These are phyloP conservation scores for Mycena rosella DNA, from an alignment of 768 basidiomycete species.

Conservation along the genomic window DNA sequence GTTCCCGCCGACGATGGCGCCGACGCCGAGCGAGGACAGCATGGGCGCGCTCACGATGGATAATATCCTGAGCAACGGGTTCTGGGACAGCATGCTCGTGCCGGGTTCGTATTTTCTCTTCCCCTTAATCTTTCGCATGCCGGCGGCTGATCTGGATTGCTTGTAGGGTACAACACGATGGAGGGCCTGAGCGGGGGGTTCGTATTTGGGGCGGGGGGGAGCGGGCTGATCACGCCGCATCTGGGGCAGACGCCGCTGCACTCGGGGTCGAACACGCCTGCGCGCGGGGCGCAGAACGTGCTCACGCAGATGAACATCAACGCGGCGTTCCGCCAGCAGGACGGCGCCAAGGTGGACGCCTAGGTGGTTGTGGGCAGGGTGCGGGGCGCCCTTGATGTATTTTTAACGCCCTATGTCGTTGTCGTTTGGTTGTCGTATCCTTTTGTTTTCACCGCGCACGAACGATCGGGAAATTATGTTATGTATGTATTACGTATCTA, in stretches of 20 bases:
- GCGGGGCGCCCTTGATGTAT: not conserved
- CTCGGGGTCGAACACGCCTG: constrained; percentile 67
- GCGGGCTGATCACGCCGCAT: constrained; percentile 84
- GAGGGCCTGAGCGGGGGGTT: constrained; percentile 90
- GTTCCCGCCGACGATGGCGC: constrained; percentile 91
- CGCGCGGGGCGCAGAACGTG: constrained; percentile 40
- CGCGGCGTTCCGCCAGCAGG: constrained; percentile 53
- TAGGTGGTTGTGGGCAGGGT: not conserved
- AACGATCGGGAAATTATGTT: constrained; percentile 18
- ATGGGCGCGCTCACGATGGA: constrained; percentile 80
- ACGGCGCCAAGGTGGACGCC: constrained; percentile 22
- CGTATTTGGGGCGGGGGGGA: constrained; percentile 86
- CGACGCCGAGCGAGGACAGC: constrained; percentile 55
- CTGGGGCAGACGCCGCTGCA: constrained; percentile 70
- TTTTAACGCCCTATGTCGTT: not conserved
- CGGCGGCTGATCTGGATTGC: constrained; percentile 1
- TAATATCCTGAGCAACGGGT: constrained; percentile 80
- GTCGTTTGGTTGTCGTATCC: not conserved
- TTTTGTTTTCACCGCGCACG: not conserved
- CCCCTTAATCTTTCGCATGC: constrained; percentile 1
- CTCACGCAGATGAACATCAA: constrained; percentile 63
- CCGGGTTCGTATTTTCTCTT: constrained; percentile 67
- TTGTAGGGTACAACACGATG: constrained; percentile 81
- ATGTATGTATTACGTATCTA: not conserved
- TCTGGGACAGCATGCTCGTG: constrained; percentile 91